Evolutionary conservation across 1,284 basidiomycete genomes (phyloP).

Genomic region (Cutaneotrichosporon sp.): DNA sequence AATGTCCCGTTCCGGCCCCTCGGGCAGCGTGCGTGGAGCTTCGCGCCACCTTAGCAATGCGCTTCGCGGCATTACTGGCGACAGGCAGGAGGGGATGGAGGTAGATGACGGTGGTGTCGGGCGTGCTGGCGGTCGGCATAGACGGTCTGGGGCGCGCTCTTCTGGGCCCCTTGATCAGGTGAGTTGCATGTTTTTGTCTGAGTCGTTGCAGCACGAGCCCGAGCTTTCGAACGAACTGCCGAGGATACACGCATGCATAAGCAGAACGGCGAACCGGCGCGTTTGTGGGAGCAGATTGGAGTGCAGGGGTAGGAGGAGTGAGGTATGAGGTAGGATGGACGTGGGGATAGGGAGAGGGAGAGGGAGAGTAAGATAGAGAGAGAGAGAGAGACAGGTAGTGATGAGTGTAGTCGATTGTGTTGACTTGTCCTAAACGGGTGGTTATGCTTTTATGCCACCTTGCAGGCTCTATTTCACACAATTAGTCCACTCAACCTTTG

Average conservation of each 20-base stretch:
- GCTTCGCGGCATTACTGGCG: slow-evolving; percentile 30
- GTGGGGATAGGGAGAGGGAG: background rate
- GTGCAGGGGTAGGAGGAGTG: too few relatives aligned
- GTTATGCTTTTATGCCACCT: too few relatives aligned
- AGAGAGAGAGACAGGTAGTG: background rate
- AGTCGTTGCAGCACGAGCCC: background rate
- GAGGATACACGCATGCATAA: too few relatives aligned
- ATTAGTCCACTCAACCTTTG: too few relatives aligned
- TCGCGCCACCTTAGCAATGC: slow-evolving; percentile 18
- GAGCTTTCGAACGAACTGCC: background rate
- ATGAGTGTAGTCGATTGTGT: too few relatives aligned
- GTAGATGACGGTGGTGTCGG: slow-evolving; percentile 29
- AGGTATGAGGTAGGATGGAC: too few relatives aligned
- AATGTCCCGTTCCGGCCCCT: too few relatives aligned
- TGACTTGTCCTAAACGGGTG: too few relatives aligned
- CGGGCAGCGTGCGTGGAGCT: slow-evolving; percentile 5
- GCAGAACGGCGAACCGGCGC: too few relatives aligned
- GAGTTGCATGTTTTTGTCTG: slow-evolving; percentile 14
- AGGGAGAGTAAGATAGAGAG: background rate
- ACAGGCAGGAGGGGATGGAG: slow-evolving; percentile 28
- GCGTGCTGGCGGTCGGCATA: slow-evolving; percentile 16
- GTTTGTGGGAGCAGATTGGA: too few relatives aligned
- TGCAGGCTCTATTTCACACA: too few relatives aligned
- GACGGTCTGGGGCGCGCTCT: slow-evolving; percentile 17
- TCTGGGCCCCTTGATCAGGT: slow-evolving; percentile 39